Percentiles rank a stretch among this genome's conserved stretches.
Evolutionary conservation across 2,329 filamentous ascomycete species (phyloP).

Genomic region (Daldinia eschscholtzii): DNA sequence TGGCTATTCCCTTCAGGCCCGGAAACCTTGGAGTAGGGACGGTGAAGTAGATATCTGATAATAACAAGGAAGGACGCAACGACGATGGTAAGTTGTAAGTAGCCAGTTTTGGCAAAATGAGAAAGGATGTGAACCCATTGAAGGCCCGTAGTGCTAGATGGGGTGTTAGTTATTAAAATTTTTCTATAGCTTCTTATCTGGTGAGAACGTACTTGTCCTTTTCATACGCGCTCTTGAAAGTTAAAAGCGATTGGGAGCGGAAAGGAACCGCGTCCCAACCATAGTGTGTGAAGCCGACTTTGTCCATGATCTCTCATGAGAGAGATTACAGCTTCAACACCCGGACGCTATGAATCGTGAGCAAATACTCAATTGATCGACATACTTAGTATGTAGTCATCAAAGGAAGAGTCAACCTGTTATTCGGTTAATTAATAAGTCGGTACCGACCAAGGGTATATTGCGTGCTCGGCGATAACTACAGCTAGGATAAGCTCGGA

Average conservation of each 20-base stretch:
- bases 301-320: conserved; percentile 54
- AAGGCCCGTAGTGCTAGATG: conserved; percentile 28
- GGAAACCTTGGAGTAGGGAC: conserved; percentile 49
- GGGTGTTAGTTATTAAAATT: conserved; percentile 25
- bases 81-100: conserved; percentile 56
- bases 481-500: conserved; percentile 22
- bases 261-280: conserved; percentile 55
- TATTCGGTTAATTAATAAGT: conserved; percentile 39
- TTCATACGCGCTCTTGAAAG: conserved; percentile 26
- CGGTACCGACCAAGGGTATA: conserved; percentile 1
- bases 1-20: conserved; percentile 54
- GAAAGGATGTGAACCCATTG: conserved; percentile 58
- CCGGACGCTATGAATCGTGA: conserved; percentile 24
- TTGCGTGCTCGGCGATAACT: conserved; percentile 16
- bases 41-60: conserved; percentile 52
- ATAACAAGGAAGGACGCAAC: conserved; percentile 55
- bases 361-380: conserved; percentile 1
- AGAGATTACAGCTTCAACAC: conserved; percentile 4
- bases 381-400: background rate
- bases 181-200: conserved; percentile 2
- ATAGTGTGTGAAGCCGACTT: conserved; percentile 53
- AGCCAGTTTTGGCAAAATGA: conserved; percentile 57
- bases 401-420: conserved; percentile 24
- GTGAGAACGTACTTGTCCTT: conserved; percentile 31
- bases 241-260: conserved; percentile 51